Evolutionary conservation across 2,329 filamentous ascomycete genomes (phyloP), one percentile per base, ranked within the genome.

Genomic region (Hymenoscyphus occultus): DNA sequence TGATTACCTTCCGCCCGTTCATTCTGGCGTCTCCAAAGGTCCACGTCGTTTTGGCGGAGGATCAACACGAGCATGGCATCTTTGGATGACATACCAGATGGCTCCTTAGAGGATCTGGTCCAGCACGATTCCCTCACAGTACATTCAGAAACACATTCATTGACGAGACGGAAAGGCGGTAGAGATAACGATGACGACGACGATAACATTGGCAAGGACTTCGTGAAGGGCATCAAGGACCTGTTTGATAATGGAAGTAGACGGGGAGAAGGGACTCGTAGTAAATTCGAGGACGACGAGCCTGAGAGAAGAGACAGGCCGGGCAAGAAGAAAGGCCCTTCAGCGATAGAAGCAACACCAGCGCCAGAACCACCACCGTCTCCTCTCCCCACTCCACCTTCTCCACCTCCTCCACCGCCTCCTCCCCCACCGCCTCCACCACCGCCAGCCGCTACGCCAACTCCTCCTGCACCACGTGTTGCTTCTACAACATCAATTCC

Each of bases 21-120:
- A 56, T 39, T 19, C 65, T 72, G 72, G 70, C 68, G 68, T 62
- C 66, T 65, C 64, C n/a, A 13, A 48, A 67, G 40, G 63, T 64
- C 65, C 64, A 61, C 59, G 62, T 64, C 62, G 64, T 48, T 64
- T 67, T 68, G 67, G 69, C 67, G 70, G 71, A 71, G 65, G 66
- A 74, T 74, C 71, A 72, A 72, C 59, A 70, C 56, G 62, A 73
- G 70, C 65, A 76, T 76, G 74, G 71, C 74, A 64, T 73, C 73
- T 58, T 60, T 71, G 42, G 70, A 73, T 65, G 65, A 69, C 51
- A 54, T 67, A 64, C 63, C 65, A 35, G 65, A 68, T 16, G 51
- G 57, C 45, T 59, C 67, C 10, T 48, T 70, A 42, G 59, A 62
- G 22, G 61, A 68, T 54, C 45, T 69, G 60, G 63, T 40, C 19